These are phyloP conservation scores for Daldinia bambusicola DNA, from an alignment of 495 filamentous ascomycete species.

Conservation along the genomic window DNA sequence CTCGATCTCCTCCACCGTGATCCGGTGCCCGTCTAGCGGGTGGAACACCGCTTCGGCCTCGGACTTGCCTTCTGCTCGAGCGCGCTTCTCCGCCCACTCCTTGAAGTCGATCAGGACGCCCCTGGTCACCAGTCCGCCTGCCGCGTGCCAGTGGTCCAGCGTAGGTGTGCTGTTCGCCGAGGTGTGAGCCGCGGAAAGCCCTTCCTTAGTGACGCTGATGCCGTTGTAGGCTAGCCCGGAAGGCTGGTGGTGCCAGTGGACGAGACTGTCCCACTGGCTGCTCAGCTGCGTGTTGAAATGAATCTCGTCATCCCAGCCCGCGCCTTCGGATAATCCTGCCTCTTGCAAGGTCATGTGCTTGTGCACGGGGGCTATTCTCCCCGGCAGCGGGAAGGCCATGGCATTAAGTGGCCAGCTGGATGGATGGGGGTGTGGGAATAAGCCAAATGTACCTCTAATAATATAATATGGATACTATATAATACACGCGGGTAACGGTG, in stretches of 20 bases:
- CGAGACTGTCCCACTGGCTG: conserved; percentile 83
- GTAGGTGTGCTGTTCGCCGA: conserved; percentile 50
- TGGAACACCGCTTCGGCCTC: conserved; percentile 54
- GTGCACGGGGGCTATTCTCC: conserved; percentile 64
- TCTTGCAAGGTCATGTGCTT: conserved; percentile 60
- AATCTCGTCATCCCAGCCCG: conserved; percentile 64
- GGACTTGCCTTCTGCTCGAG: conserved; percentile 50
- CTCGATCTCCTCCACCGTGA: conserved; percentile 67
- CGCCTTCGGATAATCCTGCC: conserved; percentile 41
- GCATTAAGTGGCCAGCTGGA: conserved; percentile 57
- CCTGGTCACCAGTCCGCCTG: conserved; percentile 64
- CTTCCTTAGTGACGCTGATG: conserved; percentile 47
- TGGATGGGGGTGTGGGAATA: background rate
- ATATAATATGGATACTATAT: conserved; percentile 25
- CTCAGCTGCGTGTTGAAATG: conserved; percentile 79
- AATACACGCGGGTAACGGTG: conserved; percentile 36
- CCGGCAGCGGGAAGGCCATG: conserved; percentile 59
- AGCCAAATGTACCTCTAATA: no score
- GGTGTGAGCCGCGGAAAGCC: conserved; percentile 39
- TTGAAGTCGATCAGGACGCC: conserved; percentile 68
- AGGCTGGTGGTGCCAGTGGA: conserved; percentile 65
- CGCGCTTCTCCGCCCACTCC: conserved; percentile 56
- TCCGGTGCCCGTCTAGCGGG: conserved; percentile 68
- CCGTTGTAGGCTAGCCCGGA: conserved; percentile 67
- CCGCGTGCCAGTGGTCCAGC: conserved; percentile 55